Conservation (phyloP, 768 basidiomycete species). For the Lentinula edodes region DNA sequence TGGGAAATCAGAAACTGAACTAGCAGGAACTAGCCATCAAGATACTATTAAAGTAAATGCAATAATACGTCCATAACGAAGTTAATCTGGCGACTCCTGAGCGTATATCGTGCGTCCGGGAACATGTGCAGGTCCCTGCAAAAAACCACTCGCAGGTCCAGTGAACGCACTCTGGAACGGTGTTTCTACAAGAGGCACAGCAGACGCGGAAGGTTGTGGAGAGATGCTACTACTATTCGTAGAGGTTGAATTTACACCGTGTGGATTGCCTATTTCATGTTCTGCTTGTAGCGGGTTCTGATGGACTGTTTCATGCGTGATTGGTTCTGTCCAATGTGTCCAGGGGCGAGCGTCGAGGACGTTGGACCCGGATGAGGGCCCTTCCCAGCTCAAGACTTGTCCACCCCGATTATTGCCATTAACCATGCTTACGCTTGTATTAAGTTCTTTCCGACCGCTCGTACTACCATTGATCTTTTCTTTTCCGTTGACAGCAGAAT, state of each 20-base stretch:
- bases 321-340: conserved; percentile 7
- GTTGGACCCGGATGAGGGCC: background rate
- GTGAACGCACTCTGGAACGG: conserved; percentile 31
- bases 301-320: background rate
- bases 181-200: conserved; percentile 11
- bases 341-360: conserved; percentile 8
- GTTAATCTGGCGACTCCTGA: conserved; percentile 20
- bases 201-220: background rate
- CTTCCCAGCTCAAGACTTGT: conserved; percentile 4
- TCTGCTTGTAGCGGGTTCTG: background rate
- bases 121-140: conserved; percentile 42
- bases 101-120: conserved; percentile 64
- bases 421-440: conserved; percentile 20
- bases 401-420: conserved; percentile 13
- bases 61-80: background rate
- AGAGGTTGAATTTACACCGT: conserved; percentile 11
- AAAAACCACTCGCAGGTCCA: conserved; percentile 38
- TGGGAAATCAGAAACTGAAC: background rate
- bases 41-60: background rate
- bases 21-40: background rate
- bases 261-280: background rate
- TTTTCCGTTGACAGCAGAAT: conserved; percentile 25
- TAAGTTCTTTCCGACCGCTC: conserved; percentile 20
- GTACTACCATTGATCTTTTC: conserved; percentile 25
- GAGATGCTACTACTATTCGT: conserved; percentile 12